A percentile compares a stretch with the other conserved stretches of the same genome.
Evolutionary conservation across 2,329 filamentous ascomycete genomes (phyloP).

Genomic region (Helicocarpus griseus): DNA sequence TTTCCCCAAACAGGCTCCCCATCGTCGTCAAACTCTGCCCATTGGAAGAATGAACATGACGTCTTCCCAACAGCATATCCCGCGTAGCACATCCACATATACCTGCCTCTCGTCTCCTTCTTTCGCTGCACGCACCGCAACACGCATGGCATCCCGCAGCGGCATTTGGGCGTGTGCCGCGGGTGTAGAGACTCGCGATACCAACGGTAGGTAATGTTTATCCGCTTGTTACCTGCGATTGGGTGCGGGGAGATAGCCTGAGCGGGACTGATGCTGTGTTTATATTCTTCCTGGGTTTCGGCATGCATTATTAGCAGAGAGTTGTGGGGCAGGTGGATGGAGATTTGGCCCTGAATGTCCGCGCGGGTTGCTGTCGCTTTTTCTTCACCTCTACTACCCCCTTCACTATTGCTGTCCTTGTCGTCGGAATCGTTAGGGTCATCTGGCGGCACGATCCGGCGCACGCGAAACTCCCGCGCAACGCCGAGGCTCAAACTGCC

Average conservation of each 20-base stretch:
- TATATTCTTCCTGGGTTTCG: slow-evolving; percentile 97
- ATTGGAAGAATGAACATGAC: slow-evolving; percentile 69
- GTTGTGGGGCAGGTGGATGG: slow-evolving; percentile 90
- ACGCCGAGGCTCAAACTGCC: slow-evolving; percentile 86
- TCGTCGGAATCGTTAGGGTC: slow-evolving; percentile 36
- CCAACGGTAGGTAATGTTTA: slow-evolving; percentile 90
- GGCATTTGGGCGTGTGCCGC: slow-evolving; percentile 64
- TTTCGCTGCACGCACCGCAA: slow-evolving; percentile 73
- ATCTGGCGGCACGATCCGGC: slow-evolving; percentile 56
- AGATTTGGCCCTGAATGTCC: slow-evolving; percentile 73
- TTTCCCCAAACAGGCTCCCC: slow-evolving; percentile 61
- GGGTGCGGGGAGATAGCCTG: slow-evolving; percentile 76
- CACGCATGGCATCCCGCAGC: slow-evolving; percentile 58
- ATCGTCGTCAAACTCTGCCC: slow-evolving; percentile 80
- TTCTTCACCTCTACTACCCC: not conserved
- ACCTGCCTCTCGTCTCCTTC: slow-evolving; percentile 64
- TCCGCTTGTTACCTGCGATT: slow-evolving; percentile 64
- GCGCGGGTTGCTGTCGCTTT: slow-evolving; percentile 22
- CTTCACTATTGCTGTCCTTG: slow-evolving; percentile 12
- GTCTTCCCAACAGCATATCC: slow-evolving; percentile 38
- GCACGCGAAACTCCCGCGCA: slow-evolving; percentile 83
- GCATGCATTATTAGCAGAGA: slow-evolving; percentile 92
- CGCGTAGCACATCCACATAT: slow-evolving; percentile 91
- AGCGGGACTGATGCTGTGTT: slow-evolving; percentile 72
- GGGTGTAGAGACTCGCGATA: slow-evolving; percentile 74